phyloP scores from a whole-genome alignment of 2,329 filamentous ascomycete species.

The Fusarium nodosum region DNA sequence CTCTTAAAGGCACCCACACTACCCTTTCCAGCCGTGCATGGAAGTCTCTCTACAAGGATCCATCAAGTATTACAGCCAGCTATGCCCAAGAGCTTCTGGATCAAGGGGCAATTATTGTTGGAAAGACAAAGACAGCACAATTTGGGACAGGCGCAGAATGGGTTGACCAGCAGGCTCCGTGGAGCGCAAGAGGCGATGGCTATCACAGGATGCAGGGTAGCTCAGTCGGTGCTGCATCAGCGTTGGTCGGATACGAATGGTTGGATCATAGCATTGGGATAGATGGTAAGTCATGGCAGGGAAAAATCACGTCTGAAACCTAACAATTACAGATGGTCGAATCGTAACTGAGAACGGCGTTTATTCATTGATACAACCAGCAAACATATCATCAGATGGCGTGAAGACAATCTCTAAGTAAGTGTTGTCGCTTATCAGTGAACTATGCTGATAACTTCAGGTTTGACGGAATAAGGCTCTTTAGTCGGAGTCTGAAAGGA shows the following conservation, averaged over 20 bases:
- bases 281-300: conserved; percentile 52
- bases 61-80: conserved; percentile 60
- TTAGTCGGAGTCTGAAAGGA: conserved; percentile 47
- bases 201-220: conserved; percentile 56
- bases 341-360: conserved; percentile 47
- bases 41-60: conserved; percentile 64
- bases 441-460: conserved; percentile 18
- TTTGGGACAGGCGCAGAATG: conserved; percentile 61
- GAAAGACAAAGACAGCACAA: conserved; percentile 66
- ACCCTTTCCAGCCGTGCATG: conserved; percentile 71
- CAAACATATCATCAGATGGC: conserved; percentile 26
- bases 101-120: conserved; percentile 69
- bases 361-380: conserved; percentile 50
- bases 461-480: conserved; percentile 44
- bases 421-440: not conserved
- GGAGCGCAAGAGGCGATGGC: conserved; percentile 63
- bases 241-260: conserved; percentile 59
- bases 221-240: conserved; percentile 57
- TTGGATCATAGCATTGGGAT: conserved; percentile 55
- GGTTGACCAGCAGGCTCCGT: conserved; percentile 57
- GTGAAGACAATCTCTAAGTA: conserved; percentile 37
- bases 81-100: conserved; percentile 69
- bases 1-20: conserved; percentile 65
- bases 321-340: conserved; percentile 44
- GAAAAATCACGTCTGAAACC: not conserved